phyloP scores from a whole-genome alignment of 257 asterid species.

The Verbascum thapsus region DNA sequence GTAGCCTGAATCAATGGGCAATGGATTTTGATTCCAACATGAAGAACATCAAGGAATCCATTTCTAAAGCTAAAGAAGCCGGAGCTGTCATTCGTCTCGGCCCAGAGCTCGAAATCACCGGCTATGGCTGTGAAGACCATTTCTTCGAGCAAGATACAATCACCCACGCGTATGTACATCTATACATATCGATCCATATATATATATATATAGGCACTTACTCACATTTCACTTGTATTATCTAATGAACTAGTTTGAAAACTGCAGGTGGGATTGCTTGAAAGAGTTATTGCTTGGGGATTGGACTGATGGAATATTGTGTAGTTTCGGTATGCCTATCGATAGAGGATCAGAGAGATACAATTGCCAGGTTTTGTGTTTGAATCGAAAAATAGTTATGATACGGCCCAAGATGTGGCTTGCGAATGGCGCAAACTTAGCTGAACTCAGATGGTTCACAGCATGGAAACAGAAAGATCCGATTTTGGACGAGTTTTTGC shows the following conservation, averaged over 20 bases:
- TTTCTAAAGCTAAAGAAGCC: constrained; percentile 53
- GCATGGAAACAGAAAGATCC: constrained; percentile 77
- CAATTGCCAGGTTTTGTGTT: constrained; percentile 77
- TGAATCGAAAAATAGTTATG: constrained; percentile 69
- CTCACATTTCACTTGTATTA: too few species aligned
- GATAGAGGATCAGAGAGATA: constrained; percentile 69
- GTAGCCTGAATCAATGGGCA: constrained; percentile 85
- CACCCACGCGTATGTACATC: constrained; percentile 58
- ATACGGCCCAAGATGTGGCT: constrained; percentile 91
- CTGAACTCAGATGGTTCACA: constrained; percentile 79
- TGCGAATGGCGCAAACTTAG: constrained; percentile 68
- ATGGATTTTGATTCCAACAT: constrained; percentile 80
- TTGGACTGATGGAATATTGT: constrained; percentile 75
- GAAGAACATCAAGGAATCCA: constrained; percentile 67
- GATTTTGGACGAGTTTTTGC: constrained; percentile 58
- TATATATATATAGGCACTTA: too few species aligned
- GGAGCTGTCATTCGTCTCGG: constrained; percentile 80
- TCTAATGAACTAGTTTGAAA: too few species aligned
- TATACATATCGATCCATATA: too few species aligned
- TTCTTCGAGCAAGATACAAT: constrained; percentile 72
- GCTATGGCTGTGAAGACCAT: constrained; percentile 88
- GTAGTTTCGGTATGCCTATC: constrained; percentile 88
- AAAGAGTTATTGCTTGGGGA: constrained; percentile 66
- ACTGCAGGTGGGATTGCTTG: constrained; percentile 85
- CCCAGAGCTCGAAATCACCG: constrained; percentile 84